Evolutionary conservation across 495 filamentous ascomycete genomes (phyloP).

Genomic region (Lichina pygmaea): DNA sequence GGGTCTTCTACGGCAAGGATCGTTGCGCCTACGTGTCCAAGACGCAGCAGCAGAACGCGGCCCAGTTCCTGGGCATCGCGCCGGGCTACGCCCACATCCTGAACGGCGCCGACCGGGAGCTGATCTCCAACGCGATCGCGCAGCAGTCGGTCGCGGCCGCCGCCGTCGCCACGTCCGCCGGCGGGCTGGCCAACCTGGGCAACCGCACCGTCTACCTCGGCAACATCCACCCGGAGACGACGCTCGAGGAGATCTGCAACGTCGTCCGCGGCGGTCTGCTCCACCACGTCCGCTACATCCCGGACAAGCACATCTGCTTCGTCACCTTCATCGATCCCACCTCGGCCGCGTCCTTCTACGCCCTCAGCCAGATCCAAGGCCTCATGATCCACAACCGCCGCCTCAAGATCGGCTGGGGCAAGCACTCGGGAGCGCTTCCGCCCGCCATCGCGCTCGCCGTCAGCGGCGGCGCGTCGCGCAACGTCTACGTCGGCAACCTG

Average conservation of each 20-base stretch:
- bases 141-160: slow-evolving; percentile 95
- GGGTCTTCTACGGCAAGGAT: slow-evolving; percentile 97
- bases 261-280: slow-evolving; percentile 79
- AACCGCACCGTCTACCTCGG: slow-evolving; percentile 95
- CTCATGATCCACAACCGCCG: slow-evolving; percentile 98
- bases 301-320: slow-evolving; percentile 99
- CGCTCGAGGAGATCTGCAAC: slow-evolving; percentile 95
- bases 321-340: slow-evolving; percentile 99
- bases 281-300: slow-evolving; percentile 96
- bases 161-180: slow-evolving; percentile 84
- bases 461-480: slow-evolving; percentile 81
- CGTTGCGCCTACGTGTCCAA: slow-evolving; percentile 96
- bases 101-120: slow-evolving; percentile 79
- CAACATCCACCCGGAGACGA: slow-evolving; percentile 97
- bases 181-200: slow-evolving; percentile 87
- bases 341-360: slow-evolving; percentile 92
- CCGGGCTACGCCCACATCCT: slow-evolving; percentile 94
- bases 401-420: slow-evolving; percentile 97
- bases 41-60: slow-evolving; percentile 97
- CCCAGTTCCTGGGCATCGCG: slow-evolving; percentile 90
- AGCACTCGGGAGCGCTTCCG: slow-evolving; percentile 90
- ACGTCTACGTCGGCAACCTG: slow-evolving; percentile 93
- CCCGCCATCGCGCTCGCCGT: slow-evolving; percentile 91
- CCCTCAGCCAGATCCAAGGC: slow-evolving; percentile 84
- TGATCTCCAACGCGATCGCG: slow-evolving; percentile 84